Evolutionary conservation across 2,329 filamentous ascomycete species (phyloP).

Genomic region (Venturia effusa): DNA sequence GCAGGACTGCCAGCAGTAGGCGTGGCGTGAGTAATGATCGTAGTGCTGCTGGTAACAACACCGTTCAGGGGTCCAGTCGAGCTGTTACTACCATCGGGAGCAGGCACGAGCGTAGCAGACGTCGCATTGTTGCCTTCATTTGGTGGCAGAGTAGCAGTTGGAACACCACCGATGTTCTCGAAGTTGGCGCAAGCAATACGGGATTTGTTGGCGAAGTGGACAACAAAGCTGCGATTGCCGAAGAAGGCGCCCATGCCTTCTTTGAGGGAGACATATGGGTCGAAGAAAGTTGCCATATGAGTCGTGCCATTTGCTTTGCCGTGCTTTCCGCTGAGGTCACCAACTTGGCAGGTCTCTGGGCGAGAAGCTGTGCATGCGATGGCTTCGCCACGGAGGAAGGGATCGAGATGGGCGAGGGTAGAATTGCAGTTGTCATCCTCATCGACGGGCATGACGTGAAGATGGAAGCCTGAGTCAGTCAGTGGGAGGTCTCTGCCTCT

Average conservation of each 20-base stretch:
- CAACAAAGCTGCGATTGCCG: conserved; percentile 52
- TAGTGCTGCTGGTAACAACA: not conserved
- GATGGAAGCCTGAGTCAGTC: conserved; percentile 45
- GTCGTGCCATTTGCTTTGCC: conserved; percentile 33
- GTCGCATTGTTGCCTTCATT: not conserved
- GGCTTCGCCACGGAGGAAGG: conserved; percentile 52
- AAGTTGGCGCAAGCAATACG: conserved; percentile 16
- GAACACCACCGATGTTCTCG: not conserved
- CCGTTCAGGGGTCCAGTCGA: not conserved
- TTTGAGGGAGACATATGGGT: conserved; percentile 47
- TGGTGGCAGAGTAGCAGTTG: not conserved
- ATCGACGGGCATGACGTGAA: conserved; percentile 56
- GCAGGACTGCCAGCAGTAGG: not conserved
- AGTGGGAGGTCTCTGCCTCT: not conserved
- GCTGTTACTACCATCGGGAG: not conserved
- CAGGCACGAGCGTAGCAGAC: not conserved
- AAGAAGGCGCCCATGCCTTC: conserved; percentile 46
- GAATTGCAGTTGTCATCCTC: conserved; percentile 58
- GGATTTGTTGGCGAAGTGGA: conserved; percentile 34
- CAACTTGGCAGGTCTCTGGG: conserved; percentile 61
- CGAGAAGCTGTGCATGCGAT: conserved; percentile 46
- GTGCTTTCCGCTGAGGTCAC: conserved; percentile 66
- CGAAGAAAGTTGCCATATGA: conserved; percentile 21
- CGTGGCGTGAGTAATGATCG: not conserved
- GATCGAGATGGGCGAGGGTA: conserved; percentile 60